Percentiles rank a stretch among this genome's conserved stretches.
phyloP scores from a whole-genome alignment of 2,329 filamentous ascomycete genomes.

The Truncatella angustata region DNA sequence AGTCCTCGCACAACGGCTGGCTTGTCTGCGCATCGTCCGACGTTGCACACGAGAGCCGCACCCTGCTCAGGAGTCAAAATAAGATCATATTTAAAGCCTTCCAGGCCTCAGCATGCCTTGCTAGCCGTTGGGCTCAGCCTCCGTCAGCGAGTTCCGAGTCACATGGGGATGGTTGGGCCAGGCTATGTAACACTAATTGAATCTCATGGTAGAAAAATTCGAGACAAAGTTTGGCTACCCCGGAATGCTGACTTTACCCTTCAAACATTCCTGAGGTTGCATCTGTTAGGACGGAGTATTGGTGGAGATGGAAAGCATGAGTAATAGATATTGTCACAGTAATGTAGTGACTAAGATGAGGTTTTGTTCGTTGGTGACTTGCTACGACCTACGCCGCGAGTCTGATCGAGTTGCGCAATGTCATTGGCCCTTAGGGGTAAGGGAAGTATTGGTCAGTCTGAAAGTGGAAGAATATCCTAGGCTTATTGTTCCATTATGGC shows the following conservation, averaged over 20 bases:
- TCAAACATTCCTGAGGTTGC: not conserved
- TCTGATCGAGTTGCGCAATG: no score
- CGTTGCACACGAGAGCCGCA: slow-evolving; percentile 1
- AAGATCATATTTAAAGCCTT: not conserved
- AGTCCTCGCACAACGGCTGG: not conserved
- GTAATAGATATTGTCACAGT: no score
- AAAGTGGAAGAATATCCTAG: no score
- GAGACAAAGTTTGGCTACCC: slow-evolving; percentile 6
- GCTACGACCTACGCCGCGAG: no score
- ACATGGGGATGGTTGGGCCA: not conserved
- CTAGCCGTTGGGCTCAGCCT: not conserved
- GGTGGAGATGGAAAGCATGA: no score
- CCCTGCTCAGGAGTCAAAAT: not conserved
- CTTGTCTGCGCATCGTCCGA: not conserved
- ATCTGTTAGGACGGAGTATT: not conserved
- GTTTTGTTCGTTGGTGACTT: no score
- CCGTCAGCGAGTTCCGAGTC: not conserved
- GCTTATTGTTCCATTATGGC: no score
- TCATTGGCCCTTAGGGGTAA: no score
- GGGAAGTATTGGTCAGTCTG: no score
- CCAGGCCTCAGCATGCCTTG: not conserved
- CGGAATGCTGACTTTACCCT: not conserved
- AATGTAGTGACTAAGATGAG: no score
- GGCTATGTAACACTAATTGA: not conserved
- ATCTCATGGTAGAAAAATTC: not conserved